Base-by-base conservation (phyloP, 495 filamentous ascomycete species). In the Penicillium cosmopolitanum region DNA sequence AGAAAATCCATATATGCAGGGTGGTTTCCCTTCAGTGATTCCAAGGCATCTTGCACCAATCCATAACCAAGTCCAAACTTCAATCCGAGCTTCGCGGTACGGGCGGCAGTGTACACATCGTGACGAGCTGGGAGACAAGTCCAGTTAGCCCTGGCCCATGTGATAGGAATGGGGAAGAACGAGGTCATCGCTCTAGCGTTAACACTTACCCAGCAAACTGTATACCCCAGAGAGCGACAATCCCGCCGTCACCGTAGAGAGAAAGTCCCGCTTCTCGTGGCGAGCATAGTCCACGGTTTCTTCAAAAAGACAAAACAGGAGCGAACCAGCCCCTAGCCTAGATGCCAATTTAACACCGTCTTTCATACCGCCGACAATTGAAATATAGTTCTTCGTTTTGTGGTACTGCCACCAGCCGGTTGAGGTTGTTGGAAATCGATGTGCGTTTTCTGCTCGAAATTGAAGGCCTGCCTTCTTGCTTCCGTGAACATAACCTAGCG, bases 401-500 rank as follows among this genome's bases (percentile, higher is more conserved):
- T 98, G 96, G 70, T 98, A 98, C 28, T 97, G 84, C 69, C 92
- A 98, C 95, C 95, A 98, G 31, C 92, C 95, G 8, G 84, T 84
- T 21, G 88, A 84, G n/a, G 84, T 84, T 6, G 77, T 85, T 19
- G 95, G 95, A 47, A 96, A 85, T 64, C 93, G 87, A 77, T 98
- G 95, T 19, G 95, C 90, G 67, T 98, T 96, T 75, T 98, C 90
- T 54, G 95, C 95, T 52, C 94, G 89, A 74, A 97, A 98, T 50
- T 87, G 85, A 40, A 96, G 80, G 35, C 87, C 86, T 15, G 91
- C 85, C 62, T 78, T 85, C 70, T 85, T 85, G 70, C 86, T 85
- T 38, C 90, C 92, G 42, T 95, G 84, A 6, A 84, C 80, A 5
- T 86, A 73, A 38, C 95, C 95, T 35, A 98, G 77, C 16, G 69